Conservation (phyloP, 106 monocot genomes). For the Triglochin maritima region DNA sequence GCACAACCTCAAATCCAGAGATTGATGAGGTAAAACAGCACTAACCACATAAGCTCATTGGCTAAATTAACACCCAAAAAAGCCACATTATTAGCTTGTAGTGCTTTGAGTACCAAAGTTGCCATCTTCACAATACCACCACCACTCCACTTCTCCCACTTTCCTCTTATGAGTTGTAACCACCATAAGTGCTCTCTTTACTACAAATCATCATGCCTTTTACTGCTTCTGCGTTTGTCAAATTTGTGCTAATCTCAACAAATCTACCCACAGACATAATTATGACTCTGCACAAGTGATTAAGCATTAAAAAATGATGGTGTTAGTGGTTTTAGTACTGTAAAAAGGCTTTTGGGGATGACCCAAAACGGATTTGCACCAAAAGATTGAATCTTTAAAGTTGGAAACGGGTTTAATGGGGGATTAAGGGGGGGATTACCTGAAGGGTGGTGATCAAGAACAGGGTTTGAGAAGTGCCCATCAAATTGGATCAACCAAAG, state of each 20-base stretch:
- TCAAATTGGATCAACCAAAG: background rate
- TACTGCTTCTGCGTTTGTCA: background rate
- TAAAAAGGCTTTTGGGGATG: background rate
- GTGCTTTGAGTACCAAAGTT: background rate
- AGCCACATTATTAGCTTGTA: background rate
- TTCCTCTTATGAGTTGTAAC: background rate
- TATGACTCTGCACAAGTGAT: background rate
- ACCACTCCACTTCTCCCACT: background rate
- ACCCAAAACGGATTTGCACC: background rate
- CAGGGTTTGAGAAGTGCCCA: background rate
- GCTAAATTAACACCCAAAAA: background rate
- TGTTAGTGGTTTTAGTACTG: no score
- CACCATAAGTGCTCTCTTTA: background rate
- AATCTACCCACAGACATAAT: background rate
- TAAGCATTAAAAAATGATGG: background rate
- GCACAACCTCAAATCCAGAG: background rate
- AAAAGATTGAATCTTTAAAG: background rate
- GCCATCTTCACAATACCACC: background rate
- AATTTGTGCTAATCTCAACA: background rate
- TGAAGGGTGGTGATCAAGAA: background rate
- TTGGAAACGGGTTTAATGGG: background rate
- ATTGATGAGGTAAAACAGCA: background rate
- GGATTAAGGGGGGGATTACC: conserved; percentile 1
- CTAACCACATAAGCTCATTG: background rate
- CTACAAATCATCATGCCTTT: background rate